Conservation (phyloP, 176 grass and related monocot species). For the Musa beccarii region DNA sequence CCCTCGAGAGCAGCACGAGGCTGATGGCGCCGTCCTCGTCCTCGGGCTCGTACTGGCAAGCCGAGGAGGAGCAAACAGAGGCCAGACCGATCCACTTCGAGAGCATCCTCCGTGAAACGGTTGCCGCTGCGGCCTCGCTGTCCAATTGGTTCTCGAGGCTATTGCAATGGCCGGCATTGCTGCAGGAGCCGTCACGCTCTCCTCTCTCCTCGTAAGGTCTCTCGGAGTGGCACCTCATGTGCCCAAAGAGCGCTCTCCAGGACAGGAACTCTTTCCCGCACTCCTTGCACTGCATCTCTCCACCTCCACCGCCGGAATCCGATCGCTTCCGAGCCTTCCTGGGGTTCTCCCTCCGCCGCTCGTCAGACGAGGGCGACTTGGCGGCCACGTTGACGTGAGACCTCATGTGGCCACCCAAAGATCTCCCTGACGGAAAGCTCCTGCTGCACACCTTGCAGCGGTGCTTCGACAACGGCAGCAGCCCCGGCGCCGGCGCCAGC, state of each 20-base stretch:
- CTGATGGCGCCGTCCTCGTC: background rate
- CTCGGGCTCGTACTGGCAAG: background rate
- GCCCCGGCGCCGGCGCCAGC: background rate
- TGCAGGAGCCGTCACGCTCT: background rate
- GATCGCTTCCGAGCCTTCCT: constrained; percentile 3
- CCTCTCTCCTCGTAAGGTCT: background rate
- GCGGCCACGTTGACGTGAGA: constrained; percentile 15
- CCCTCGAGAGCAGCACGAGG: background rate
- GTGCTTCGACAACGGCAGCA: constrained; percentile 1
- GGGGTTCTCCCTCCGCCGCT: constrained; percentile 20
- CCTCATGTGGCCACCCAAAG: constrained; percentile 51
- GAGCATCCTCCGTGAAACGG: background rate
- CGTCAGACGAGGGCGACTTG: background rate
- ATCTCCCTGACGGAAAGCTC: constrained; percentile 32
- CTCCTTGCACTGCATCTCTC: background rate
- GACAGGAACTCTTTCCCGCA: constrained; percentile 28
- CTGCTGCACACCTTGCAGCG: constrained; percentile 31
- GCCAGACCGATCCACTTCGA: background rate
- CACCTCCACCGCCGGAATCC: background rate
- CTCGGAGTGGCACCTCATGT: constrained; percentile 1
- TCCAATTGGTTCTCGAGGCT: background rate
- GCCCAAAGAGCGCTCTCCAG: constrained; percentile 17
- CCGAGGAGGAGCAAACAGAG: background rate
- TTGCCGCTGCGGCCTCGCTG: background rate
- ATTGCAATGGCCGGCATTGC: background rate